Conservation (phyloP, 768 basidiomycete genomes). For the Myochromella boudieri region DNA sequence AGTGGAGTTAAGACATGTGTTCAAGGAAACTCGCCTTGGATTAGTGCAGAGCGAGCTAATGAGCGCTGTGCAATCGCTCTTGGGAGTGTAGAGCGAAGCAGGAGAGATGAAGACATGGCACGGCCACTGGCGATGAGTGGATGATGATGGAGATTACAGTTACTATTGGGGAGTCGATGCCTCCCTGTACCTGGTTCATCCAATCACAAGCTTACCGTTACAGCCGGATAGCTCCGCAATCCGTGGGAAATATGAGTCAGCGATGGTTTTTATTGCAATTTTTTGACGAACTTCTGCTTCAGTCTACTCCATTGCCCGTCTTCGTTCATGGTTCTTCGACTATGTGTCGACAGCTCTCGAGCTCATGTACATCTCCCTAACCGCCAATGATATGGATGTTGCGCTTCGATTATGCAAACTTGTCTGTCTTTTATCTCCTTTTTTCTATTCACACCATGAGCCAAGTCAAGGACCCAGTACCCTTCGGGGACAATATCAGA, state of each 20-base stretch:
- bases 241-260: conserved; percentile 18
- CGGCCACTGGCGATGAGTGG: conserved; percentile 13
- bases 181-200: conserved; percentile 6
- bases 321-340: background rate
- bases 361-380: background rate
- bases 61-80: conserved; percentile 43
- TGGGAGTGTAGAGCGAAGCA: conserved; percentile 49
- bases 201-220: conserved; percentile 19
- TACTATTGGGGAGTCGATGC: conserved; percentile 3
- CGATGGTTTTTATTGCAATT: too few relatives aligned
- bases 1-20: background rate
- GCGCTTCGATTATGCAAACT: background rate
- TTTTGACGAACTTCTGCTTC: background rate
- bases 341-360: background rate
- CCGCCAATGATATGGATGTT: background rate
- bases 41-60: conserved; percentile 32
- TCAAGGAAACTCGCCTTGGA: conserved; percentile 31
- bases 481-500: conserved; percentile 27
- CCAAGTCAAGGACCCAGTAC: conserved; percentile 67
- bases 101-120: conserved; percentile 49
- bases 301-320: background rate
- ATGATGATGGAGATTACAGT: too few relatives aligned
- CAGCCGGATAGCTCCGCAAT: conserved; percentile 8
- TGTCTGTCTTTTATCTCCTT: background rate
- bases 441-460: conserved; percentile 35